phyloP scores from a whole-genome alignment of 1,284 basidiomycete species.

The Boletus smithii region DNA sequence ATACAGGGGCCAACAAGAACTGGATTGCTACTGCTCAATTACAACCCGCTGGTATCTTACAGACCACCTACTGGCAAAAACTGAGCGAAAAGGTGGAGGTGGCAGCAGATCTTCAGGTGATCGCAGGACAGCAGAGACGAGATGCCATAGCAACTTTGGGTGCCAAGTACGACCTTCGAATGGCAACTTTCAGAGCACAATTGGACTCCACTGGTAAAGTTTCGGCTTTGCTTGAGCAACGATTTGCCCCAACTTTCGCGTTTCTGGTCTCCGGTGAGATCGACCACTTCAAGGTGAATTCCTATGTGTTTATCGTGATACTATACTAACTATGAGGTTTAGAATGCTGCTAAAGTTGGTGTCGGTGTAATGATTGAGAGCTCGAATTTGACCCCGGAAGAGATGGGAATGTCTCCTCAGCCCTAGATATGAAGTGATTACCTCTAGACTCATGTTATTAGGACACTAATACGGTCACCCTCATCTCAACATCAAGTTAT shows the following conservation, averaged over 20 bases:
- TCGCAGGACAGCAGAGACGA: slow-evolving; percentile 75
- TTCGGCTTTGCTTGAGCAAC: slow-evolving; percentile 91
- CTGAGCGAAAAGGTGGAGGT: slow-evolving; percentile 97
- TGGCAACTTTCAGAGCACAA: slow-evolving; percentile 91
- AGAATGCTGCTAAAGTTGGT: slow-evolving; percentile 93
- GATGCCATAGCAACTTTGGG: slow-evolving; percentile 92
- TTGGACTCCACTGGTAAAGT: slow-evolving; percentile 93
- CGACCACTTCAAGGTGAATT: slow-evolving; percentile 90
- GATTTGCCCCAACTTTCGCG: slow-evolving; percentile 92
- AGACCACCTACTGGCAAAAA: slow-evolving; percentile 96
- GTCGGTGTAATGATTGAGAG: slow-evolving; percentile 97
- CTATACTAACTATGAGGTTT: slow-evolving; percentile 15
- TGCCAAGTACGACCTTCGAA: slow-evolving; percentile 94
- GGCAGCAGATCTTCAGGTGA: slow-evolving; percentile 89
- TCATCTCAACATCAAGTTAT: slow-evolving; percentile 3
- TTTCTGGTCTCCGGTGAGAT: slow-evolving; percentile 97
- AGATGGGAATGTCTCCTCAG: slow-evolving; percentile 67
- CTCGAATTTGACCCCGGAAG: slow-evolving; percentile 70
- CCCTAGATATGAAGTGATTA: slow-evolving; percentile 38
- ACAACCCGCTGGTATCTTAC: slow-evolving; percentile 83
- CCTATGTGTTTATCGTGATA: not conserved
- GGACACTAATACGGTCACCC: slow-evolving; percentile 19
- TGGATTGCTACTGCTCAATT: slow-evolving; percentile 95
- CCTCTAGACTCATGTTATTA: slow-evolving; percentile 27
- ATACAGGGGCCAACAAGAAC: slow-evolving; percentile 66